Evolutionary conservation across 495 filamentous ascomycete genomes (phyloP).

Genomic region (Penicillium ochrochloron): DNA sequence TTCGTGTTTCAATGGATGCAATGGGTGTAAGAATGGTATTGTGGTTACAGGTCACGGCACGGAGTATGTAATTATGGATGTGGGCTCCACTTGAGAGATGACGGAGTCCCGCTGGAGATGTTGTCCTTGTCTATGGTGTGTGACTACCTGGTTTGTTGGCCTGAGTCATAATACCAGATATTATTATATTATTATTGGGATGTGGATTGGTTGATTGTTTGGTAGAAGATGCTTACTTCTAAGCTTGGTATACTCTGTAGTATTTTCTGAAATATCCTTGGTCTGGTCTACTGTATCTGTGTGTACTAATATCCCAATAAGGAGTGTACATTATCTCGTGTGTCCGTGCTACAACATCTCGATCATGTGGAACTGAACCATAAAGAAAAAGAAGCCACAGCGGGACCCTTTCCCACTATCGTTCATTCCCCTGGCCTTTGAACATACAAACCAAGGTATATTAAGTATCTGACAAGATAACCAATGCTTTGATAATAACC

Average conservation of each 20-base stretch:
- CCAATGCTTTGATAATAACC: neutral
- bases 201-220: no score
- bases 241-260: no score
- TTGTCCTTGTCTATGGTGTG: neutral
- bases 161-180: neutral
- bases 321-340: neutral
- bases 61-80: neutral
- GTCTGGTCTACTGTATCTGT: no score
- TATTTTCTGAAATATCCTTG: no score
- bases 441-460: no score
- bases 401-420: neutral
- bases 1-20: neutral
- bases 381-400: neutral
- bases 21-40: neutral
- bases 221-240: no score
- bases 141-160: neutral
- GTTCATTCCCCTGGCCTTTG: no score
- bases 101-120: neutral
- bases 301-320: neutral
- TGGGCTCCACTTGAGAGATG: neutral
- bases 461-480: neutral
- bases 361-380: slow-evolving; percentile 1
- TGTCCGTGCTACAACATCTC: neutral
- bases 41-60: neutral
- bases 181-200: no score